Conservation (phyloP, 305 asterid genomes). For the Petunia hybrid region DNA sequence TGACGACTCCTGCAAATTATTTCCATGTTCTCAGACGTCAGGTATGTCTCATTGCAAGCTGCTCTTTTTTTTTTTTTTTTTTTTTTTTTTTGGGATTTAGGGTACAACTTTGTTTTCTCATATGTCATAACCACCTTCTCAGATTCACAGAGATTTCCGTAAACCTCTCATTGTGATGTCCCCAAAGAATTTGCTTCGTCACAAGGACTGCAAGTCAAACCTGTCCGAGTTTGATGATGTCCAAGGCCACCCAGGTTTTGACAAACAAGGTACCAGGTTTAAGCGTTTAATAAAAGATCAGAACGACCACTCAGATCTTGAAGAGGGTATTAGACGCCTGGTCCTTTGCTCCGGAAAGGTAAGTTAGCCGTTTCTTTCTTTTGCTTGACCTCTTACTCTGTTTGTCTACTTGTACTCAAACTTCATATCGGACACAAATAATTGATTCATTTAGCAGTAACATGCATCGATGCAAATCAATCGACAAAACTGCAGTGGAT, state of each 20-base stretch:
- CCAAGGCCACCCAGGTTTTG: conserved; percentile 95
- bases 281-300: conserved; percentile 95
- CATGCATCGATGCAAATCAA: neutral
- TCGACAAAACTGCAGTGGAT: neutral
- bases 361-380: conserved; percentile 30
- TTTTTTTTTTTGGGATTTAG: neutral
- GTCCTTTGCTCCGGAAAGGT: conserved; percentile 98
- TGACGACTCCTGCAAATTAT: conserved; percentile 53
- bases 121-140: conserved; percentile 33
- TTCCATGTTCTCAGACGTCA: conserved; percentile 54
- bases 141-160: conserved; percentile 77
- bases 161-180: conserved; percentile 55
- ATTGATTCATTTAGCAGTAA: conserved; percentile 1
- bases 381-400: neutral
- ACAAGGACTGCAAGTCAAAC: conserved; percentile 87
- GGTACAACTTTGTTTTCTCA: conserved; percentile 38
- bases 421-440: neutral
- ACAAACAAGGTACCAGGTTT: conserved; percentile 98
- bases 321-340: conserved; percentile 86
- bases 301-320: conserved; percentile 78
- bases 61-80: too few relatives aligned
- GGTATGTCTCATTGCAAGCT: conserved; percentile 34
- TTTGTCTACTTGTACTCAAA: neutral
- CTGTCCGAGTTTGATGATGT: conserved; percentile 93
- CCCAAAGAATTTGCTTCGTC: conserved; percentile 53